phyloP scores from a whole-genome alignment of 345 rosid genomes.

The Dipteronia dyeriana region DNA sequence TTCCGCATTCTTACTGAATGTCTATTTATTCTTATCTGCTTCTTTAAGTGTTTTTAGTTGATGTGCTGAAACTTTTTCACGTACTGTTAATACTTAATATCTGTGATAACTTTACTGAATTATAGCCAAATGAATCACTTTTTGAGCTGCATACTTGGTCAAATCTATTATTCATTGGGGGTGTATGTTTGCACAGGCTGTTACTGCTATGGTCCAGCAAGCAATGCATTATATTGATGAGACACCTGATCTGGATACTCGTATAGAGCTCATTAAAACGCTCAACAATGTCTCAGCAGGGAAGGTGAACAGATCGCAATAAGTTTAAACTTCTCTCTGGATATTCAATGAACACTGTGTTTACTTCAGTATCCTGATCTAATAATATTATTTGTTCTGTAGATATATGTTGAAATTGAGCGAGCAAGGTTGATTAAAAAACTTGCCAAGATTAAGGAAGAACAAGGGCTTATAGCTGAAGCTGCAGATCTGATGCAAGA shows the following conservation, averaged over 20 bases:
- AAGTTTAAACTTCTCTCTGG: background rate
- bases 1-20: background rate
- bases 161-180: background rate
- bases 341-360: background rate
- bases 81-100: background rate
- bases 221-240: slow-evolving; percentile 93
- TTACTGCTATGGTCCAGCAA: slow-evolving; percentile 97
- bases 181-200: slow-evolving; percentile 54
- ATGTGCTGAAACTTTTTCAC: background rate
- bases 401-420: slow-evolving; percentile 96
- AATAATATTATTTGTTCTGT: slow-evolving; percentile 14
- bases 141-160: background rate
- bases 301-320: slow-evolving; percentile 50
- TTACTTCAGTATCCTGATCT: background rate
- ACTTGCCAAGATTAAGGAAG: slow-evolving; percentile 93
- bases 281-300: slow-evolving; percentile 86
- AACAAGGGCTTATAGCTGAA: slow-evolving; percentile 80
- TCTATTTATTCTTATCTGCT: background rate
- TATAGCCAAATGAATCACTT: background rate
- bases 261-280: slow-evolving; percentile 83
- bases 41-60: background rate
- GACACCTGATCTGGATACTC: slow-evolving; percentile 91
- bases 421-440: slow-evolving; percentile 87
- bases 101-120: background rate
- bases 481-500: slow-evolving; percentile 99